These are phyloP conservation scores for Myxozyma sirexii DNA, from an alignment of 805 yeast species.

Conservation along the genomic window DNA sequence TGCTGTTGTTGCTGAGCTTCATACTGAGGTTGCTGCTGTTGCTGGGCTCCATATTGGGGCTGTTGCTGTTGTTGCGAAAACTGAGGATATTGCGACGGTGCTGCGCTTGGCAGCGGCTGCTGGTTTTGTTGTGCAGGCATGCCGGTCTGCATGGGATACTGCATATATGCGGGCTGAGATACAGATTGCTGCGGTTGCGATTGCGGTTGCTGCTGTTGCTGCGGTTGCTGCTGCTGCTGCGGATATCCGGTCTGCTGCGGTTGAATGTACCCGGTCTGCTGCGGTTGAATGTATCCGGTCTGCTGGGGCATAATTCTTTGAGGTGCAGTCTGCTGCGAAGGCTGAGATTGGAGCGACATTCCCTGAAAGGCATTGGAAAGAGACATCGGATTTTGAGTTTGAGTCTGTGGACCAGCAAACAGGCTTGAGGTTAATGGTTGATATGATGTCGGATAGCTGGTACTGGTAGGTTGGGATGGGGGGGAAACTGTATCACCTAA, in stretches of 20 bases:
- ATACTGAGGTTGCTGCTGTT: constrained; percentile 13
- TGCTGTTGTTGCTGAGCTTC: constrained; percentile 12
- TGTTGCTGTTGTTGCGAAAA: constrained; percentile 23
- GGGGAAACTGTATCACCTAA: constrained; percentile 6
- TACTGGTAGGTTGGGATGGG: not conserved
- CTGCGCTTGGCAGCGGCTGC: constrained; percentile 9
- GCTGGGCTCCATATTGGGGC: too few relatives aligned
- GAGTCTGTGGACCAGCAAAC: not conserved
- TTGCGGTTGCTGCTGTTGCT: constrained; percentile 1
- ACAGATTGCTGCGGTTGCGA: constrained; percentile 4
- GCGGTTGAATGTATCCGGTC: constrained; percentile 4
- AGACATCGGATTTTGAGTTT: constrained; percentile 10
- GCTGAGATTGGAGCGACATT: constrained; percentile 7
- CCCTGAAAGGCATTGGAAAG: constrained; percentile 10
- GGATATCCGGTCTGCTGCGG: constrained; percentile 4
- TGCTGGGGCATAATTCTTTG: constrained; percentile 13
- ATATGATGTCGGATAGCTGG: not conserved
- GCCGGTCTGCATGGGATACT: constrained; percentile 12
- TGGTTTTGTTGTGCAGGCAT: constrained; percentile 19
- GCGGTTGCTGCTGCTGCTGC: not conserved
- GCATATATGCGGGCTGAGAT: constrained; percentile 8
- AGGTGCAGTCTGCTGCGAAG: constrained; percentile 2
- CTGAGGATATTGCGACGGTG: not conserved
- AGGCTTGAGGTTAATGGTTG: constrained; percentile 8
- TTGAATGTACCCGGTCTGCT: not conserved